Evolutionary conservation across 2,329 filamentous ascomycete genomes (phyloP), one percentile per base, ranked within the genome.

Genomic region (Aspergillus fumigatiaffinis): DNA sequence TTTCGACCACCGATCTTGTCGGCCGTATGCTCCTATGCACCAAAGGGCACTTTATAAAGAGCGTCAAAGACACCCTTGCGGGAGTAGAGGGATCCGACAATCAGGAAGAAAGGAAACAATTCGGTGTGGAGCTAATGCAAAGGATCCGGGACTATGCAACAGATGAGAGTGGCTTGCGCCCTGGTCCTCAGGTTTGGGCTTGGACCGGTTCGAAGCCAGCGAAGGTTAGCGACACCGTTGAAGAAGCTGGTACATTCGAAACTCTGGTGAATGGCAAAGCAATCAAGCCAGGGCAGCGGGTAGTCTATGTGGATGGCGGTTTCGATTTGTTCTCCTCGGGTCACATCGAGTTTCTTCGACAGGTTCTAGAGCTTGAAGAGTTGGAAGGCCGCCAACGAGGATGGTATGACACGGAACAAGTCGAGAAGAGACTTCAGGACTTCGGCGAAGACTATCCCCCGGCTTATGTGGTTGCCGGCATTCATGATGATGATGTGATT

Each of bases 241-340:
- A 87, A 60, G 87, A 89, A 63, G 80, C 81, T 58, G 89, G 88
- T 3, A 76, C 78, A 1, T 94, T 92, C 70, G 79, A 80, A 48
- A 80, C 83, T 54, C 76, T 96, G 17, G 87, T 96, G 1, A 76
- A 82, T 28, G 94, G 92, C 3, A 83, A 83, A n/a, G 82, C 82
- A 0, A 88, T 90, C 0, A 84, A 82, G 67, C 86, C 86, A 0
- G 93, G 90, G 0, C 94, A 97, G 76, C 82, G 89, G 9, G 83
- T 99, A 32, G 87, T 97, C 48, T 99, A 99, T 71, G 93, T 97
- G 7, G 94, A 99, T 65, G 94, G 94, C 50, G 94, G 93, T 1
- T 99, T 95, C 73, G 94, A 99, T 71, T 82, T 99, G 23, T 99
- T 99, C 76, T 96, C 91, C 0, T 96, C 91, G 51, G 94, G 94